These are phyloP conservation scores for Breynia disticha DNA, from an alignment of 441 rosid genomes.

Conservation along the genomic window DNA sequence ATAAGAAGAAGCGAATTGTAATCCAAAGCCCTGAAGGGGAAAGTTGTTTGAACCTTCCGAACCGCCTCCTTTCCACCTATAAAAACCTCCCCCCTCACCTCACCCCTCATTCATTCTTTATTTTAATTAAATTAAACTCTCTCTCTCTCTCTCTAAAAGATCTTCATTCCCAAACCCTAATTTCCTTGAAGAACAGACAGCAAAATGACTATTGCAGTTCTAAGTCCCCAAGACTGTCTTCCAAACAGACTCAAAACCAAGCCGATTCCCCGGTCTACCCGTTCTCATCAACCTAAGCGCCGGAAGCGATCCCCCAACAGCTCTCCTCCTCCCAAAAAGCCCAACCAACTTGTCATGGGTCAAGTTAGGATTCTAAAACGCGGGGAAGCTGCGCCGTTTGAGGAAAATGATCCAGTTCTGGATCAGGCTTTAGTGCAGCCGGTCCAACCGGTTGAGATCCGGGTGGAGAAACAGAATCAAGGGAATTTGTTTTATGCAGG, in stretches of 20 bases:
- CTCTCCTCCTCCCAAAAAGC: not conserved
- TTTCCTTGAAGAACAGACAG: no score
- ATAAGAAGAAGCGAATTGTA: no score
- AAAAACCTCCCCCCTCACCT: no score
- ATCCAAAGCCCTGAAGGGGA: no score
- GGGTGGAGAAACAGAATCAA: slow-evolving; percentile 17
- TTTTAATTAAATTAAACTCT: no score
- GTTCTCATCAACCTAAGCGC: not conserved
- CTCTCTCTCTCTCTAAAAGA: no score
- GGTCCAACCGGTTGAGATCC: slow-evolving; percentile 31
- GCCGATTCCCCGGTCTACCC: no score
- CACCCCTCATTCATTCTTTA: no score
- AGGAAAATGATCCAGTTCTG: slow-evolving; percentile 19
- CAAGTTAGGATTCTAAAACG: slow-evolving; percentile 63
- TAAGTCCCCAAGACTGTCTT: slow-evolving; percentile 37
- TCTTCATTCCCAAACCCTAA: no score
- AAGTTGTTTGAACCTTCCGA: no score
- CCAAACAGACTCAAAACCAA: slow-evolving; percentile 1
- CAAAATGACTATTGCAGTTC: slow-evolving; percentile 55
- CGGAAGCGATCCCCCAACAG: not conserved
- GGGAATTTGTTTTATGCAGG: slow-evolving; percentile 54
- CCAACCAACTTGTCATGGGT: slow-evolving; percentile 18
- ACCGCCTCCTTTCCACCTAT: no score
- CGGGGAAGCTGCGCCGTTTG: slow-evolving; percentile 27
- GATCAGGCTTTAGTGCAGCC: no score